Percentiles rank a stretch among this genome's conserved stretches.
phyloP scores from a whole-genome alignment of 805 yeast genomes.

The Yarrowia yakushimensis region DNA sequence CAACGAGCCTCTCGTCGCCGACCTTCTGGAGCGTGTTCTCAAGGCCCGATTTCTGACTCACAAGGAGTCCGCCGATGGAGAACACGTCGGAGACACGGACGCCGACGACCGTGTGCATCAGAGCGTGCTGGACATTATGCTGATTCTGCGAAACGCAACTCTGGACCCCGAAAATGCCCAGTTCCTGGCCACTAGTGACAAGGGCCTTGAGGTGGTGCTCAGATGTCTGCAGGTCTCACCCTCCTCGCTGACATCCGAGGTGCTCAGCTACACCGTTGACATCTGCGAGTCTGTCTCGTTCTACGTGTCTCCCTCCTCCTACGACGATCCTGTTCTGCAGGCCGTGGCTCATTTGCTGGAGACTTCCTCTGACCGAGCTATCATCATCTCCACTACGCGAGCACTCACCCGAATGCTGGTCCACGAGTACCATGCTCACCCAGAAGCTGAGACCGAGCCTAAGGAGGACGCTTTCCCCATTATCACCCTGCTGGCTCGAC shows the following conservation, averaged over 20 bases:
- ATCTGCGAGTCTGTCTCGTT: slow-evolving; percentile 81
- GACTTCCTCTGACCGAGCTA: slow-evolving; percentile 60
- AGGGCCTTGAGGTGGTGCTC: slow-evolving; percentile 37
- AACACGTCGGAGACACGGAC: slow-evolving; percentile 26
- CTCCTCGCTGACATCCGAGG: slow-evolving; percentile 44
- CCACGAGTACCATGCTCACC: slow-evolving; percentile 46
- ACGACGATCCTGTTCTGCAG: slow-evolving; percentile 65
- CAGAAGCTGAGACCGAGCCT: slow-evolving; percentile 19
- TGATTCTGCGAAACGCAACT: slow-evolving; percentile 73
- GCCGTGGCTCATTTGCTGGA: slow-evolving; percentile 51
- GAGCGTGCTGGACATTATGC: slow-evolving; percentile 48
- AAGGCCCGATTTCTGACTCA: slow-evolving; percentile 35
- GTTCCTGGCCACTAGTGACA: slow-evolving; percentile 49
- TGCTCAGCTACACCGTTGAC: slow-evolving; percentile 66
- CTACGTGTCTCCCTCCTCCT: slow-evolving; percentile 69
- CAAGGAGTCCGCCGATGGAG: slow-evolving; percentile 5
- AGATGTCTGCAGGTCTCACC: slow-evolving; percentile 37
- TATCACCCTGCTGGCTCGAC: neutral
- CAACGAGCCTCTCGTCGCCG: slow-evolving; percentile 40
- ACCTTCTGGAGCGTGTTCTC: slow-evolving; percentile 44
- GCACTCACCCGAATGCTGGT: slow-evolving; percentile 77
- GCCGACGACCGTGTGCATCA: slow-evolving; percentile 33
- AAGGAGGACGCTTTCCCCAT: slow-evolving; percentile 18
- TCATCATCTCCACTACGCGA: slow-evolving; percentile 66
- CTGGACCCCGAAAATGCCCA: slow-evolving; percentile 81